A percentile compares a stretch with the other conserved stretches of the same genome.
Evolutionary conservation across 106 monocot species (phyloP).

Genomic region (Acorus gramineus): DNA sequence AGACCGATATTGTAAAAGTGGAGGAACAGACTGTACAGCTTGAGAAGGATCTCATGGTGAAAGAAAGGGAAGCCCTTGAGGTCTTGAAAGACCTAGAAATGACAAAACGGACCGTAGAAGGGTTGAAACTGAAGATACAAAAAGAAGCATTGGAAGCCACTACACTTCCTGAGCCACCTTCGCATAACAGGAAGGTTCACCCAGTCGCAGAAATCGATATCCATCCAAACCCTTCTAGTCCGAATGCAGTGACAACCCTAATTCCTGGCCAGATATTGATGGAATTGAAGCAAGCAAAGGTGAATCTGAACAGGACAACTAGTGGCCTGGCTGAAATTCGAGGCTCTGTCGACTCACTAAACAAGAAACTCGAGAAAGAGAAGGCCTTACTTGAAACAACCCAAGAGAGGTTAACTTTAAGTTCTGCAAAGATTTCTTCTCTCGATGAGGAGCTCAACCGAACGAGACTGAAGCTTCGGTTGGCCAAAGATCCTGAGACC

Average conservation of each 20-base stretch:
- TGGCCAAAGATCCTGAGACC: slow-evolving; percentile 13
- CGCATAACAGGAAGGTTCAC: slow-evolving; percentile 24
- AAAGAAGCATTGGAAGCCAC: slow-evolving; percentile 28
- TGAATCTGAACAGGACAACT: slow-evolving; percentile 57
- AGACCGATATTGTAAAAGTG: slow-evolving; percentile 24
- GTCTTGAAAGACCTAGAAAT: slow-evolving; percentile 70
- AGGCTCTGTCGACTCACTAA: slow-evolving; percentile 38
- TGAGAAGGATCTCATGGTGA: slow-evolving; percentile 72
- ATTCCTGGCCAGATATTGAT: slow-evolving; percentile 36
- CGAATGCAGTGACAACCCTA: slow-evolving; percentile 11
- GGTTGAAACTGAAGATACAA: slow-evolving; percentile 44
- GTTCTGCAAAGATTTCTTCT: slow-evolving; percentile 32
- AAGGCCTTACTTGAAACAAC: slow-evolving; percentile 39
- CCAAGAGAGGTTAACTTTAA: slow-evolving; percentile 38
- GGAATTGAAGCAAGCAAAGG: slow-evolving; percentile 69
- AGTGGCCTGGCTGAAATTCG: slow-evolving; percentile 43
- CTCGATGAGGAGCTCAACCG: slow-evolving; percentile 59
- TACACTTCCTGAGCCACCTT: slow-evolving; percentile 1
- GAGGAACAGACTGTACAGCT: slow-evolving; percentile 48
- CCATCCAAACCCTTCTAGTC: slow-evolving; percentile 1
- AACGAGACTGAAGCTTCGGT: slow-evolving; percentile 32
- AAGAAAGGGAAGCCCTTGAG: slow-evolving; percentile 70
- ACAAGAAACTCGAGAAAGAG: slow-evolving; percentile 50
- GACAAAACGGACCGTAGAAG: slow-evolving; percentile 52
- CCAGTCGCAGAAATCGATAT: slow-evolving; percentile 15